Evolutionary conservation across 331 rosid genomes (phyloP), one percentile per base, ranked within the genome.

Genomic region (Cucumis variabilis): DNA sequence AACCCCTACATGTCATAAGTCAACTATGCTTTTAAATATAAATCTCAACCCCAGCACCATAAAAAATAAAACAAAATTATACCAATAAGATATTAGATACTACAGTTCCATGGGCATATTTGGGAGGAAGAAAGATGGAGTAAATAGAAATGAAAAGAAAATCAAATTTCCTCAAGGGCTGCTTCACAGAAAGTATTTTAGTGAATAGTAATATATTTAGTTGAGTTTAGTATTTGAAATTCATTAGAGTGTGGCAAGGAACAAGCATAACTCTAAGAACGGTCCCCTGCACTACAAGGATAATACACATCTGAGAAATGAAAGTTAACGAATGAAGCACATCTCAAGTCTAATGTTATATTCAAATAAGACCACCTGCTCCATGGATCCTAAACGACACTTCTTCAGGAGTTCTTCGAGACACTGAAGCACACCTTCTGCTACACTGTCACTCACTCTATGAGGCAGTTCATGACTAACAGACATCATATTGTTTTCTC

Each of bases 391-490:
- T 86, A 97, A 88, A 87, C 62, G 79, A 87, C 99, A 97, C 94
- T 97, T 97, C 79, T 78, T 90, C 81, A 97, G 91, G 85, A 97
- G 95, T 84, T 94, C 98, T 89, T 93, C 94, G 88, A 97, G 93
- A 92, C 99, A 97, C 68, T 85, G 90, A 84, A 97, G 93, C 44
- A 93, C 94, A 28, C 98, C 96, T 95, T 97, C 98, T 17, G 98
- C 99, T 88, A 97, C 93, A 5, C 86, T 73, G 79, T 97, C 99
- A 73, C 93, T 92, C 90, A 97, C 94, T 91, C 86, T 86, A 81
- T 88, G 85, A 30, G 92, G 93, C 65, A 48, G 67, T 79, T 86
- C 90, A 4, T 86, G 78, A 84, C 82, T 87, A 89, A 69, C 85
- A 87, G 87, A 79, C 84, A 51, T 33, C 3, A 7, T 37, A 85